Conservation (phyloP, 2,329 filamentous ascomycete genomes). For the Fusarium anthophilum region DNA sequence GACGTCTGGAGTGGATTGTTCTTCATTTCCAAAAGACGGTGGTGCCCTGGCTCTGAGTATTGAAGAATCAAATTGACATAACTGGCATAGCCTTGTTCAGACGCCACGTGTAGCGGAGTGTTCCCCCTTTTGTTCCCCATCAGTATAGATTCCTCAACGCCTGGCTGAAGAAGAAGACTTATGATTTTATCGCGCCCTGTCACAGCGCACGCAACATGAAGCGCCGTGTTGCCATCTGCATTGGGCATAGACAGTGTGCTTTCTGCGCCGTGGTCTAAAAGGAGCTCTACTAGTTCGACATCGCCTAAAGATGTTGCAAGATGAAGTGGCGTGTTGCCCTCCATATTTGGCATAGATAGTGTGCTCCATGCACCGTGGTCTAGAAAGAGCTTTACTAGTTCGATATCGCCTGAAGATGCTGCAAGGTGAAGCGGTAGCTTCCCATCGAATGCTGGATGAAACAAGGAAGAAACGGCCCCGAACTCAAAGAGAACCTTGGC, state of each 20-base stretch:
- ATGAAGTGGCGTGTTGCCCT: rapidly evolving
- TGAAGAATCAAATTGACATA: not conserved
- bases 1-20: rapidly evolving
- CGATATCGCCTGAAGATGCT: rapidly evolving
- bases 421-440: not conserved
- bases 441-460: rapidly evolving
- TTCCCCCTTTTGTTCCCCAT: rapidly evolving
- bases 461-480: not conserved
- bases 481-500: not conserved
- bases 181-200: rapidly evolving
- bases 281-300: rapidly evolving
- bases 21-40: rapidly evolving
- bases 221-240: rapidly evolving
- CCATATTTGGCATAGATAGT: rapidly evolving
- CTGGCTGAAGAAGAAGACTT: rapidly evolving
- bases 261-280: not conserved
- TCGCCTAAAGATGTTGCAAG: rapidly evolving
- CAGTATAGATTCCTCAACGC: rapidly evolving
- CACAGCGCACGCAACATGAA: rapidly evolving
- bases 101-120: not conserved
- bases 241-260: rapidly evolving
- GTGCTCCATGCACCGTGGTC: not conserved
- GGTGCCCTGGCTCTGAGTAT: not conserved
- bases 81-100: rapidly evolving
- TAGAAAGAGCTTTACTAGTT: not conserved